Base-by-base conservation (phyloP, 306 rosid genomes). In the Quercus robur region DNA sequence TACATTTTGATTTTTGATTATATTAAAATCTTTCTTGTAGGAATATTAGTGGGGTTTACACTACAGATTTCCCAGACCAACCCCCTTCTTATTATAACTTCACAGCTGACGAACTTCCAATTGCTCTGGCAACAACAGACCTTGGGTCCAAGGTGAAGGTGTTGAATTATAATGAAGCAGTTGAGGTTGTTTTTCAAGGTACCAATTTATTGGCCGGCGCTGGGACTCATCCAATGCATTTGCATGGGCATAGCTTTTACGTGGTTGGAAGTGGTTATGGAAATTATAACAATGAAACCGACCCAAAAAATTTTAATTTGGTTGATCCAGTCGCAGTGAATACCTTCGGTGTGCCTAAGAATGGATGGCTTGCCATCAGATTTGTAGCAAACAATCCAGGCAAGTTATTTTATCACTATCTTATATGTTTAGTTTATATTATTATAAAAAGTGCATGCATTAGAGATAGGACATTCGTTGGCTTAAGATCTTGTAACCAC, bases 241-340 rank as follows among this genome's bases (percentile, higher is more conserved):
- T 77, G 54, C 75, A 77, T 3, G 46, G 46, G 46, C 46, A 38
- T 38, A 7, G 10, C 11, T 38, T 38, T 38, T 38, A 38, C 46
- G 46, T 74, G 75, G 23, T 18, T 30, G 18, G 35, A 21, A 2
- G 3, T 30, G 83, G 55, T 20, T 13, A 7, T 20, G 21, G 55
- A 6, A 77, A 54, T 35, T 68, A 28, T 33, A 2, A 77, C 44
- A 77, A 66, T 17, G 68, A 12, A 7, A 77, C 44, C 15, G 81
- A 77, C n/a, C 81, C 85, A n/a, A 23, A 55, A 18, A 77, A 56
- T 3, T 83, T 74, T 56, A 83, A 83, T 56, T 83, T 83, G 80
- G 77, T 79, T 54, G 86, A 83, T 79, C 86, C 86, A 11, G 81
- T 83, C 1, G 73, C n/a, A 52, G 62, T 68, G 1, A 83, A 79